These are phyloP conservation scores for Xylariaceae sp. DNA, from an alignment of 2,329 filamentous ascomycete genomes.

Conservation along the genomic window DNA sequence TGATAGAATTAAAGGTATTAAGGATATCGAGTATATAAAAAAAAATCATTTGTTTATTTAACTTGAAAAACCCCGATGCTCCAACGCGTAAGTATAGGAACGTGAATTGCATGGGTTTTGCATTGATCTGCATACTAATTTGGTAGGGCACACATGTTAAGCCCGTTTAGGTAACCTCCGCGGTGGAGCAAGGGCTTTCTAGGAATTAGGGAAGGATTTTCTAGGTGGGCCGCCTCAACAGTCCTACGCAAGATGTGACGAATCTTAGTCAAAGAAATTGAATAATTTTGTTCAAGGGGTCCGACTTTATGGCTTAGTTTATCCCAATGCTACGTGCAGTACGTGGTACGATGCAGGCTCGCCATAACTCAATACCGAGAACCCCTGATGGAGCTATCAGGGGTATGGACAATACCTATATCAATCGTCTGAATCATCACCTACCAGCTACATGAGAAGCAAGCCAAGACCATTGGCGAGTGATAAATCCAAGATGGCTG, in stretches of 20 bases:
- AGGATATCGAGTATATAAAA: too few species aligned
- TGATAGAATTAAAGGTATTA: too few species aligned
- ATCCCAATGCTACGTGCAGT: constrained; percentile 8
- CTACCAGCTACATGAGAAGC: constrained; percentile 5
- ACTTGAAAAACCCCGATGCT: too few species aligned
- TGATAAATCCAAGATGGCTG: constrained; percentile 19
- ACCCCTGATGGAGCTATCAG: constrained; percentile 4
- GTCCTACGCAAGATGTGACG: constrained; percentile 15
- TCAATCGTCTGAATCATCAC: constrained; percentile 4
- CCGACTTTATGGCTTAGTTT: constrained; percentile 3
- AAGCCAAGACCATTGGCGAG: constrained; percentile 2
- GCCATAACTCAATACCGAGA: constrained; percentile 10
- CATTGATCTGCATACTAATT: too few species aligned
- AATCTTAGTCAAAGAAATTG: constrained; percentile 11
- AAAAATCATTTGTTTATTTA: too few species aligned
- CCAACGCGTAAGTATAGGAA: too few species aligned
- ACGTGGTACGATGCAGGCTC: constrained; percentile 1
- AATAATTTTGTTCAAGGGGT: constrained; percentile 3
- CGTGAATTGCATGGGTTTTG: too few species aligned
- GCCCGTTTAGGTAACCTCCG: too few species aligned
- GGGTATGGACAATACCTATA: constrained; percentile 12
- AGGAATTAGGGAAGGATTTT: too few species aligned
- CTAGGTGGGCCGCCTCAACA: too few species aligned
- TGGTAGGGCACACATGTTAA: too few species aligned
- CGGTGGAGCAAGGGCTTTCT: too few species aligned